phyloP scores from a whole-genome alignment of 768 basidiomycete genomes.

The Hypsizygus marmoreus region DNA sequence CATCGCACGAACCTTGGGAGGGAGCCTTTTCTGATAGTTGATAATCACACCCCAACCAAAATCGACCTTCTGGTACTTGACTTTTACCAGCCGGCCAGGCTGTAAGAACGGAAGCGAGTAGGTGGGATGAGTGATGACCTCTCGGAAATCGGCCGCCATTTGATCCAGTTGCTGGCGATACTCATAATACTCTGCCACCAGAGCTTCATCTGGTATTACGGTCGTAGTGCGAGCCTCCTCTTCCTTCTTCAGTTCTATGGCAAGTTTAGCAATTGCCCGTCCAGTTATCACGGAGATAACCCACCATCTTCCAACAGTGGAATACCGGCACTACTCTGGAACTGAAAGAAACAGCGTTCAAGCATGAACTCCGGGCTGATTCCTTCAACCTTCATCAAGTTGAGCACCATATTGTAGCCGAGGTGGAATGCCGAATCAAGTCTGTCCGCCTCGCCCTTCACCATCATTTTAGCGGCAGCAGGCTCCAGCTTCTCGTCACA shows the following conservation, averaged over 20 bases:
- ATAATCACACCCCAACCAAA: constrained; percentile 98
- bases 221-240: constrained; percentile 67
- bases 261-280: constrained; percentile 2
- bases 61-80: constrained; percentile 83
- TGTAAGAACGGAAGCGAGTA: constrained; percentile 96
- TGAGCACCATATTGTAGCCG: constrained; percentile 99
- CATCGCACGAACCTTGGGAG: constrained; percentile 63
- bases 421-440: constrained; percentile 98
- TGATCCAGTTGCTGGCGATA: constrained; percentile 91
- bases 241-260: constrained; percentile 70
- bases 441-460: constrained; percentile 96
- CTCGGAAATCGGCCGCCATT: constrained; percentile 83
- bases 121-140: constrained; percentile 92
- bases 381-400: constrained; percentile 97
- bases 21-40: constrained; percentile 85
- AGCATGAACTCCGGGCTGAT: constrained; percentile 99
- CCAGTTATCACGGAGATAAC: constrained; percentile 22
- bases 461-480: constrained; percentile 88
- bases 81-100: constrained; percentile 87
- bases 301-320: constrained; percentile 82
- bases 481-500: constrained; percentile 98
- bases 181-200: constrained; percentile 89
- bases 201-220: constrained; percentile 79
- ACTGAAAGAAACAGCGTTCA: constrained; percentile 97
- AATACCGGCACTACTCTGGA: constrained; percentile 92